Conservation (phyloP, 495 filamentous ascomycete species). For the Penicillium crystallinum region DNA sequence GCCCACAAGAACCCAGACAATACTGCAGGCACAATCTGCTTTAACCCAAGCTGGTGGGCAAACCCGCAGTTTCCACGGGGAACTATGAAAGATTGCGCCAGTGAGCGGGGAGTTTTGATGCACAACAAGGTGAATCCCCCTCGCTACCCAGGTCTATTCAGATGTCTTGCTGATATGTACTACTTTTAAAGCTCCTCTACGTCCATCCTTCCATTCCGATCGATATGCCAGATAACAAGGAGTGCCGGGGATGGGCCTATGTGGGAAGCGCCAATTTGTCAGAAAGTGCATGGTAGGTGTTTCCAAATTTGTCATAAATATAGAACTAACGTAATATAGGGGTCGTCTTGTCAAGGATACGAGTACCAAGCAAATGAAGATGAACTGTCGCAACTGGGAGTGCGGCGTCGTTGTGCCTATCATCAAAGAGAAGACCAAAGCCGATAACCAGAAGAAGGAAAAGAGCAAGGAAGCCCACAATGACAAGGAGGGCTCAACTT, state of each 20-base stretch:
- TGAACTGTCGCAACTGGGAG: conserved; percentile 94
- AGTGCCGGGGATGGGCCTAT: conserved; percentile 64
- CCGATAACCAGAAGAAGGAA: not conserved
- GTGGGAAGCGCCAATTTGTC: conserved; percentile 90
- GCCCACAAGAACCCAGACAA: conserved; percentile 53
- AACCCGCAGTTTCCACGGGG: conserved; percentile 58
- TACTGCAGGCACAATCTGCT: conserved; percentile 76
- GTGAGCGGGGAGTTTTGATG: conserved; percentile 65
- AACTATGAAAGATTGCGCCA: conserved; percentile 71
- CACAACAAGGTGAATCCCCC: conserved; percentile 65
- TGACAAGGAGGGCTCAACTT: not conserved
- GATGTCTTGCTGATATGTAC: not conserved
- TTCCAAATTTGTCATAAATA: not conserved
- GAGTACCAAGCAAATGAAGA: conserved; percentile 55
- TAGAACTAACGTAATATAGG: conserved; percentile 32
- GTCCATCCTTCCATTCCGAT: conserved; percentile 47
- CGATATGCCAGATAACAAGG: conserved; percentile 12
- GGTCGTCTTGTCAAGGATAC: conserved; percentile 68
- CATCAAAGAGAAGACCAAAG: conserved; percentile 6
- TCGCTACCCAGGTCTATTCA: not conserved
- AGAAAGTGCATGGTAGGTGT: conserved; percentile 80
- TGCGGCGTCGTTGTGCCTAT: conserved; percentile 75
- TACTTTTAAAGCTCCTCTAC: conserved; percentile 52
- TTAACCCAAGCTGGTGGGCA: conserved; percentile 64
- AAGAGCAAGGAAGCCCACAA: not conserved